Percentiles rank a stretch among this genome's conserved stretches.
These are phyloP conservation scores for Turnera subulata DNA, from an alignment of 345 rosid genomes.

Conservation along the genomic window DNA sequence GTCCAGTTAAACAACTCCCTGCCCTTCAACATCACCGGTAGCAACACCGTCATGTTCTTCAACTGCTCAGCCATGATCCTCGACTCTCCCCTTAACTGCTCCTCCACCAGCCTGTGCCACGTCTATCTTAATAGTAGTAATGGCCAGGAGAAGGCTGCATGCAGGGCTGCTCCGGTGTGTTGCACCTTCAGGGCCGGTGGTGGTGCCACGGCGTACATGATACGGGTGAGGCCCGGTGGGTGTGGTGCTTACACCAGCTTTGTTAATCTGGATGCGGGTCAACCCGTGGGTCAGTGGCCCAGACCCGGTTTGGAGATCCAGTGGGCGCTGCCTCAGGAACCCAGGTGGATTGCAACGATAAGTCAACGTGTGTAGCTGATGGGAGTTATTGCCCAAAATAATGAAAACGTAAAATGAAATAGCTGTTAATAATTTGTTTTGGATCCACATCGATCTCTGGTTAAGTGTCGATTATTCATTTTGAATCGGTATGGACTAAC, in stretches of 20 bases:
- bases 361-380: slow-evolving; percentile 36
- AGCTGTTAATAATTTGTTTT: too few species aligned
- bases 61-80: slow-evolving; percentile 34
- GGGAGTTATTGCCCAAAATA: too few species aligned
- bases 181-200: slow-evolving; percentile 37
- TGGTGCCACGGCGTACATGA: slow-evolving; percentile 32
- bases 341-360: slow-evolving; percentile 36
- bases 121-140: slow-evolving; percentile 25
- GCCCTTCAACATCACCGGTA: slow-evolving; percentile 48
- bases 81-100: slow-evolving; percentile 37
- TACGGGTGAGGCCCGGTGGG: slow-evolving; percentile 29
- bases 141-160: slow-evolving; percentile 3
- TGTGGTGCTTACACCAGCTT: slow-evolving; percentile 46
- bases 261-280: slow-evolving; percentile 29
- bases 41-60: slow-evolving; percentile 40
- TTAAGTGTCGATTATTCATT: too few species aligned
- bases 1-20: slow-evolving; percentile 24
- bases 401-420: too few species aligned
- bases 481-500: too few species aligned
- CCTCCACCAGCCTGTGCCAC: slow-evolving; percentile 37
- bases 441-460: too few species aligned
- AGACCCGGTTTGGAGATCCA: slow-evolving; percentile 41
- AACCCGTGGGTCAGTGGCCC: slow-evolving; percentile 37
- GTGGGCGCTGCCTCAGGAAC: slow-evolving; percentile 40
- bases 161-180: slow-evolving; percentile 29